These are phyloP conservation scores for Salix purpurea DNA, from an alignment of 345 rosid species.

Conservation along the genomic window DNA sequence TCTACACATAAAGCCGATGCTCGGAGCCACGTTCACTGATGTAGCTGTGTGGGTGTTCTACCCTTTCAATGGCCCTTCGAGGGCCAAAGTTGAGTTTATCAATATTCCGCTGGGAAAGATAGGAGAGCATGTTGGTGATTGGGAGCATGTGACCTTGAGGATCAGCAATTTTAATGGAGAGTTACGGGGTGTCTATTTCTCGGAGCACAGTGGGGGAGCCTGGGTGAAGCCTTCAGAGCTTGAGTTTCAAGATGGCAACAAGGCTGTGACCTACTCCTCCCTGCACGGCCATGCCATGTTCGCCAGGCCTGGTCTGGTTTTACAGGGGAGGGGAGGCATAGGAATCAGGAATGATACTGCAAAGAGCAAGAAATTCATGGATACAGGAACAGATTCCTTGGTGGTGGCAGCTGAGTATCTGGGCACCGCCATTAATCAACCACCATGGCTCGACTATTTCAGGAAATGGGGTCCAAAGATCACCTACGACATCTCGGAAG, in stretches of 20 bases:
- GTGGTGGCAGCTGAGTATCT: slow-evolving; percentile 57
- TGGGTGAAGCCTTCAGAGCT: slow-evolving; percentile 67
- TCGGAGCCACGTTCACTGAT: slow-evolving; percentile 77
- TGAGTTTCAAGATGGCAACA: slow-evolving; percentile 55
- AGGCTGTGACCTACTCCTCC: slow-evolving; percentile 56
- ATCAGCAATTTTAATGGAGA: slow-evolving; percentile 74
- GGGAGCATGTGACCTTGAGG: slow-evolving; percentile 83
- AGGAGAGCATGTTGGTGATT: slow-evolving; percentile 83
- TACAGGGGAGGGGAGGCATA: slow-evolving; percentile 54
- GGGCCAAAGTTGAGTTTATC: slow-evolving; percentile 58
- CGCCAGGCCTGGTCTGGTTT: slow-evolving; percentile 62
- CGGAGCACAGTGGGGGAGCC: slow-evolving; percentile 65
- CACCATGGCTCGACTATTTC: slow-evolving; percentile 60
- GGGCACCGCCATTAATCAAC: slow-evolving; percentile 36
- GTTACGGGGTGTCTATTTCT: slow-evolving; percentile 47
- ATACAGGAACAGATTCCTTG: slow-evolving; percentile 36
- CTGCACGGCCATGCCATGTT: slow-evolving; percentile 79
- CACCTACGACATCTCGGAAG: slow-evolving; percentile 39
- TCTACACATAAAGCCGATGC: slow-evolving; percentile 68
- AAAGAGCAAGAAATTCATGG: slow-evolving; percentile 47
- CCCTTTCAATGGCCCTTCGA: slow-evolving; percentile 79
- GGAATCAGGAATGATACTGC: slow-evolving; percentile 77
- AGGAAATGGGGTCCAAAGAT: slow-evolving; percentile 84
- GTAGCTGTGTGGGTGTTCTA: slow-evolving; percentile 69
- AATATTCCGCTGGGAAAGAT: slow-evolving; percentile 51